Base-by-base conservation (phyloP, 345 rosid species). In the Noccaea bulbosa region DNA sequence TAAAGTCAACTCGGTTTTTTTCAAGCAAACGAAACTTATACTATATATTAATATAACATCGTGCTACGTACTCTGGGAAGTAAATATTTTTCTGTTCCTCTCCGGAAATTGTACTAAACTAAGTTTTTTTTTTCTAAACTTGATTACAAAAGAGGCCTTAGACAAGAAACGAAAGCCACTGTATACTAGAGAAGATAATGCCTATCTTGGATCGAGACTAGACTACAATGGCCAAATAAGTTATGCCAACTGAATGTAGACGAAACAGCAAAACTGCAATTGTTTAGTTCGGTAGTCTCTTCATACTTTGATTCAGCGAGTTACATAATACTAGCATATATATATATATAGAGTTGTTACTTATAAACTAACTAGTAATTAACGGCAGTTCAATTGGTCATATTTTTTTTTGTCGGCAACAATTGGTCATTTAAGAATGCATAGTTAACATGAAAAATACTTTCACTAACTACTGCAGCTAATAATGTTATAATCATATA, bases 281-380 rank as follows among this genome's bases (percentile, higher is more conserved):
- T 63, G 50, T 72, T 63, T 46, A 64, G 70, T 39, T 72, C 45
- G 41, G 11, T 15, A 20, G 64, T 72, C 76, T 44, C 16, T 61
- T 48, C 76, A 46, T 16, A 38, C 65, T 1, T 2, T 20, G 22
- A 20, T 20, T 20, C 22, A 20, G 22, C 22, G 22, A 20, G 22
- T 1, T 20, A 20, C 22, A 20, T 20, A 2, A 16, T 14, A 17
- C 14, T 38, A 45, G 41, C 58, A 20, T 20, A 20, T 20, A 63
- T 15, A 7, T 49, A 20, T 20, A 20, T 20, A 63, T 15, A 7
- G 34, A 12, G 12, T 35, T 16, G 7, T 35, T 44, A 7, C 34
- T 15, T 41, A 15, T 34, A 49, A 61, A 12, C 17, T 15, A 43
- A 71, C 32, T 52, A 53, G 8, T 22, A 44, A 44, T 72, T 20